phyloP scores from a whole-genome alignment of 768 basidiomycete species.

The Mycena sanguinolenta region DNA sequence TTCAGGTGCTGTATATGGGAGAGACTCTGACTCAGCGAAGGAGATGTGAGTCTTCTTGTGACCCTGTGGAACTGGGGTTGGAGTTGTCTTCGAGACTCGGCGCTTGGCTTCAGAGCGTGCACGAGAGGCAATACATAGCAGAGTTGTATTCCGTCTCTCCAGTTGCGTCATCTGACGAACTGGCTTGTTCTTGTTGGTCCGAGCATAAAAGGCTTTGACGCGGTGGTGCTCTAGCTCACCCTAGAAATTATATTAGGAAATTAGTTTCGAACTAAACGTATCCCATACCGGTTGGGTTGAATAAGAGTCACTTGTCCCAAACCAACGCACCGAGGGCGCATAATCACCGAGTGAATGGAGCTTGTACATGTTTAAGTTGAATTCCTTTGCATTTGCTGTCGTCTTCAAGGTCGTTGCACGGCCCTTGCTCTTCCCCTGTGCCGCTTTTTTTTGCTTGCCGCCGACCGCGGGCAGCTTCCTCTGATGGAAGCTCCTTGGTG shows the following conservation, averaged over 20 bases:
- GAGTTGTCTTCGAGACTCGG: neutral
- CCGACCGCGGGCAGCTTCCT: constrained; percentile 48
- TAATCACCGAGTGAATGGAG: constrained; percentile 56
- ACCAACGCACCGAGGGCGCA: constrained; percentile 48
- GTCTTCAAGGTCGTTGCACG: neutral
- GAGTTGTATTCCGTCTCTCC: constrained; percentile 13
- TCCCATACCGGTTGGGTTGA: constrained; percentile 55
- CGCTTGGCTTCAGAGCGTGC: neutral
- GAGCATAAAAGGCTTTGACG: constrained; percentile 29
- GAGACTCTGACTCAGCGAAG: too few species aligned
- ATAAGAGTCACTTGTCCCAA: constrained; percentile 38
- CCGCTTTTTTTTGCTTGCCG: constrained; percentile 23
- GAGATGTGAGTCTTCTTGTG: too few species aligned
- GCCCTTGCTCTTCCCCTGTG: constrained; percentile 9
- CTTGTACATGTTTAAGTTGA: constrained; percentile 53
- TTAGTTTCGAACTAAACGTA: neutral
- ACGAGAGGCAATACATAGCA: constrained; percentile 1
- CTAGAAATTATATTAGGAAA: constrained; percentile 30
- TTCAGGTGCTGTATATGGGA: too few species aligned
- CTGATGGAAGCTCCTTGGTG: constrained; percentile 53
- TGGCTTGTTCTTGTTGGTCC: constrained; percentile 46
- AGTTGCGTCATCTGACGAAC: constrained; percentile 40
- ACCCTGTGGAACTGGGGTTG: neutral
- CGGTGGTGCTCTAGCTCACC: constrained; percentile 51
- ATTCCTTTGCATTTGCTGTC: constrained; percentile 26